phyloP scores from a whole-genome alignment of 805 yeast genomes.

The Schwanniomyces polymorphus region DNA sequence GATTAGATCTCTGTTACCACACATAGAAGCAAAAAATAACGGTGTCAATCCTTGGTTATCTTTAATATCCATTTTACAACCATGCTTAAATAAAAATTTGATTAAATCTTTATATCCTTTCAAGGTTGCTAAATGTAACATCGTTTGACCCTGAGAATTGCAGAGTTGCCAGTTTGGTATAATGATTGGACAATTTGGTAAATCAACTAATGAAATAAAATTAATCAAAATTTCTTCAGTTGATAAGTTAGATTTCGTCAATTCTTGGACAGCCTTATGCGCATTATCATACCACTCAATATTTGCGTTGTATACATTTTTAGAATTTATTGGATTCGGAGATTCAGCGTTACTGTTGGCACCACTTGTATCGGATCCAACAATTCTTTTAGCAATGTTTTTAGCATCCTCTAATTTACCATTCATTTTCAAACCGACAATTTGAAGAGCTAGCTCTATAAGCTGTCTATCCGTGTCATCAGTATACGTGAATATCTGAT shows the following conservation, averaged over 20 bases:
- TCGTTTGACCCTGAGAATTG: constrained; percentile 80
- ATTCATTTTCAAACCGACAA: constrained; percentile 95
- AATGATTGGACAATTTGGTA: constrained; percentile 60
- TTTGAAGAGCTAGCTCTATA: constrained; percentile 92
- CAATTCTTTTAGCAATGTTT: constrained; percentile 87
- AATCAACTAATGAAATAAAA: constrained; percentile 58
- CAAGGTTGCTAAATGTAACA: constrained; percentile 81
- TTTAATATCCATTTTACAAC: constrained; percentile 64
- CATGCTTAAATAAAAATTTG: constrained; percentile 63
- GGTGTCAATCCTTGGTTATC: constrained; percentile 88
- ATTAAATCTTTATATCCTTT: constrained; percentile 68
- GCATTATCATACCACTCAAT: constrained; percentile 55
- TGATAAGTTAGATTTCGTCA: constrained; percentile 44
- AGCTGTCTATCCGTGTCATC: constrained; percentile 95
- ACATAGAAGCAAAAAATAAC: constrained; percentile 78
- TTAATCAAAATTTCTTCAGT: constrained; percentile 51
- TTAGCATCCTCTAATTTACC: constrained; percentile 94
- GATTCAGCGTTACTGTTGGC: constrained; percentile 13
- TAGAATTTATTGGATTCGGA: constrained; percentile 3
- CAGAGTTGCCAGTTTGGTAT: constrained; percentile 79
- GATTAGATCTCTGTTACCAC: constrained; percentile 70
- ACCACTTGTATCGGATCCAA: constrained; percentile 54
- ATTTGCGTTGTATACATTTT: constrained; percentile 16
- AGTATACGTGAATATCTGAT: constrained; percentile 77
- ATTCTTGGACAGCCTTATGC: constrained; percentile 47